Conservation (phyloP, 257 asterid species). For the Solanum ahanhuiri region DNA sequence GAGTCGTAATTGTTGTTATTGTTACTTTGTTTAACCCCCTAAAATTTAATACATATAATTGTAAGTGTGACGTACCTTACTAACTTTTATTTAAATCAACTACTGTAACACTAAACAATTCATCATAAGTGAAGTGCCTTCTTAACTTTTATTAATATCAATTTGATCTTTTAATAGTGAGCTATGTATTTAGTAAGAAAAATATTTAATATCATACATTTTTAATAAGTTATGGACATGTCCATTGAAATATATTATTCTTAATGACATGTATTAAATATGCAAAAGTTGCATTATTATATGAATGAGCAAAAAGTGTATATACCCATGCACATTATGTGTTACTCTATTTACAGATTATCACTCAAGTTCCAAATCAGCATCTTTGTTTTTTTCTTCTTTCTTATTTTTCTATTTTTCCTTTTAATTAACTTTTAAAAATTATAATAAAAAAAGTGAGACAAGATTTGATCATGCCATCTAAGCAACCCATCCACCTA, state of each 20-base stretch:
- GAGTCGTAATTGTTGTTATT: background rate
- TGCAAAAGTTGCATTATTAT: background rate
- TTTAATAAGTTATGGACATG: background rate
- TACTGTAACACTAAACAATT: background rate
- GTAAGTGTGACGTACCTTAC: background rate
- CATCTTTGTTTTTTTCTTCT: background rate
- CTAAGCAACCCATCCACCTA: background rate
- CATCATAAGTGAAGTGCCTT: background rate
- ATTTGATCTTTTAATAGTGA: background rate
- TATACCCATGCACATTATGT: background rate
- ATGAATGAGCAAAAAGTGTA: background rate
- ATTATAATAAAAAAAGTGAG: background rate
- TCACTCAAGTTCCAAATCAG: background rate
- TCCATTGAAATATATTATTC: background rate
- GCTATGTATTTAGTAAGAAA: background rate
- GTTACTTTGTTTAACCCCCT: background rate
- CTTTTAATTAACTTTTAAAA: background rate
- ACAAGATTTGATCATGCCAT: background rate
- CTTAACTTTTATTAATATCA: background rate
- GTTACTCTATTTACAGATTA: background rate
- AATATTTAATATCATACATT: background rate
- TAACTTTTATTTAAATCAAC: background rate
- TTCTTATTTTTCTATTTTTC: background rate
- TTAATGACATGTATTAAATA: background rate
- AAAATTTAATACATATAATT: background rate